Conservation (phyloP, 306 rosid genomes). For the Quercus ilex region DNA sequence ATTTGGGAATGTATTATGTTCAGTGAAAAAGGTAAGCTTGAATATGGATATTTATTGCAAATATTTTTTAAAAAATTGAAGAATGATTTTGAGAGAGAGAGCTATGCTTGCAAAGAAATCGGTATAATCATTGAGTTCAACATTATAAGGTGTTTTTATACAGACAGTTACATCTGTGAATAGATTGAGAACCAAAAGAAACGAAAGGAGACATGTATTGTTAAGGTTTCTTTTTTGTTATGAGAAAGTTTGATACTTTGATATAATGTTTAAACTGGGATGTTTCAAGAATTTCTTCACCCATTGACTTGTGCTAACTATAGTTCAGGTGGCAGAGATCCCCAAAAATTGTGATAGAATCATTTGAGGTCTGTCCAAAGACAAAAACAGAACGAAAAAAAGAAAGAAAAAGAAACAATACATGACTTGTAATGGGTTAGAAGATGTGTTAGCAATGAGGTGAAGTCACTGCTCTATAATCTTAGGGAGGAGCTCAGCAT, state of each 20-base stretch:
- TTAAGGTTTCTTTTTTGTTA: no score
- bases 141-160: background rate
- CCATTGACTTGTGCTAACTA: background rate
- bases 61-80: background rate
- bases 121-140: background rate
- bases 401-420: background rate
- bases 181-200: background rate
- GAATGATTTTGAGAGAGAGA: background rate
- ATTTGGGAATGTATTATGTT: background rate
- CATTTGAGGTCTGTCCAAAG: background rate
- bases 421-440: background rate
- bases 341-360: background rate
- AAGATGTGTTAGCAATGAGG: background rate
- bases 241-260: no score
- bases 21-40: background rate
- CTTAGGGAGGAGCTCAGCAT: background rate
- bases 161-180: background rate
- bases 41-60: slow-evolving; percentile 3
- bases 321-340: background rate
- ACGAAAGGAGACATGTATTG: no score
- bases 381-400: background rate
- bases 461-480: background rate
- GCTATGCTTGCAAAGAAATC: background rate
- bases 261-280: background rate
- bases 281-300: background rate